phyloP scores from a whole-genome alignment of 805 yeast genomes.

The Wickerhamomyces canadensis region DNA sequence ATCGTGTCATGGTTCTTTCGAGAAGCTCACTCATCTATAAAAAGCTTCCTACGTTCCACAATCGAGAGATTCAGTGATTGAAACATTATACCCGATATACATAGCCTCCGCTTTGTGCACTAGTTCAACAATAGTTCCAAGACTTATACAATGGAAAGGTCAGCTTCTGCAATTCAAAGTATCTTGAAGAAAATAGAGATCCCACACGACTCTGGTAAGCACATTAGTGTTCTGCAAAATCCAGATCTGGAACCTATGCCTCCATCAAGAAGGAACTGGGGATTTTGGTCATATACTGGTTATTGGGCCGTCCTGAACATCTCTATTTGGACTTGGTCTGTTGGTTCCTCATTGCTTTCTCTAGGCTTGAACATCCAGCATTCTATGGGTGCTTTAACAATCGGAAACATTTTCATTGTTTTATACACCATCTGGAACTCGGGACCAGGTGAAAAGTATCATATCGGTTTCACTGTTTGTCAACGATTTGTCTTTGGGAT shows the following conservation, averaged over 20 bases:
- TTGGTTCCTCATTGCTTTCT: conserved; percentile 33
- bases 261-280: conserved; percentile 33
- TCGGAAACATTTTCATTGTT: conserved; percentile 34
- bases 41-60: no score
- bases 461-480: conserved; percentile 38
- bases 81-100: no score
- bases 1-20: no score
- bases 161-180: not conserved
- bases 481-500: conserved; percentile 45
- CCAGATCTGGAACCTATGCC: conserved; percentile 37
- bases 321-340: conserved; percentile 32
- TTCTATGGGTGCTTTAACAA: conserved; percentile 35
- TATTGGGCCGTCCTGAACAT: conserved; percentile 33
- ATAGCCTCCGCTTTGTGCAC: no score
- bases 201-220: conserved; percentile 18
- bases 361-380: conserved; percentile 34
- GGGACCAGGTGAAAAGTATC: conserved; percentile 35
- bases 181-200: conserved; percentile 17
- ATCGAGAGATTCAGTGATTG: no score
- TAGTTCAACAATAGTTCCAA: no score
- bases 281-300: conserved; percentile 26
- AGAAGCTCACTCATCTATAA: no score
- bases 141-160: no score
- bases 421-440: conserved; percentile 31
- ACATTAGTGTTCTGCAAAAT: conserved; percentile 23